These are phyloP conservation scores for Camptophora hylomeconis DNA, from an alignment of 2,329 filamentous ascomycete species.

Conservation along the genomic window DNA sequence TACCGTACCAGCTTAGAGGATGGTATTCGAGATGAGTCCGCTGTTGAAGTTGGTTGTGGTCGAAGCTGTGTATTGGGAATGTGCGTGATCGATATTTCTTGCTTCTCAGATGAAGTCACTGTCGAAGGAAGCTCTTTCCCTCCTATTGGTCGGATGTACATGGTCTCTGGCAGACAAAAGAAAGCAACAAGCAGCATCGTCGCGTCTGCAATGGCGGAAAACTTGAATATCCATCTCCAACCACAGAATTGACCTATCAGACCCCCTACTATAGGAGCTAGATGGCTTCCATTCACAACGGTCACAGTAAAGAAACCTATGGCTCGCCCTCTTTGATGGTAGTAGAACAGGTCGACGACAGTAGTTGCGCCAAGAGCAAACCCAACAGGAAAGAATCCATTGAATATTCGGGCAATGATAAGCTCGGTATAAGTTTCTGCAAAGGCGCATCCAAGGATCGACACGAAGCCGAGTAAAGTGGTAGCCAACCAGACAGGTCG, in stretches of 20 bases:
- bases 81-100: too few relatives aligned
- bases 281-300: conserved; percentile 19
- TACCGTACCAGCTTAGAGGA: conserved; percentile 10
- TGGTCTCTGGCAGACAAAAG: conserved; percentile 21
- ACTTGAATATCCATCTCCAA: conserved; percentile 18
- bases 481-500: conserved; percentile 22
- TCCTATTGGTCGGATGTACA: conserved; percentile 15
- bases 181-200: conserved; percentile 18
- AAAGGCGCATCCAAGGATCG: conserved; percentile 19
- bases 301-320: conserved; percentile 21
- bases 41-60: conserved; percentile 3
- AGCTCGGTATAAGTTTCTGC: conserved; percentile 9
- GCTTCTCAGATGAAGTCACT: too few relatives aligned
- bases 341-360: conserved; percentile 21
- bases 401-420: conserved; percentile 18
- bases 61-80: background rate
- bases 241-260: conserved; percentile 13
- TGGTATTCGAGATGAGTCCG: conserved; percentile 1
- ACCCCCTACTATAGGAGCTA: conserved; percentile 20
- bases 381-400: conserved; percentile 20
- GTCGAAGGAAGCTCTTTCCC: too few relatives aligned
- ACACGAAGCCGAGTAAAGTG: conserved; percentile 20
- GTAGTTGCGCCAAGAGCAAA: conserved; percentile 22
- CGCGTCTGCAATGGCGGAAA: conserved; percentile 19
- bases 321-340: conserved; percentile 20